Conservation (phyloP, 75 land plant species). For the Pinus albicaulis region DNA sequence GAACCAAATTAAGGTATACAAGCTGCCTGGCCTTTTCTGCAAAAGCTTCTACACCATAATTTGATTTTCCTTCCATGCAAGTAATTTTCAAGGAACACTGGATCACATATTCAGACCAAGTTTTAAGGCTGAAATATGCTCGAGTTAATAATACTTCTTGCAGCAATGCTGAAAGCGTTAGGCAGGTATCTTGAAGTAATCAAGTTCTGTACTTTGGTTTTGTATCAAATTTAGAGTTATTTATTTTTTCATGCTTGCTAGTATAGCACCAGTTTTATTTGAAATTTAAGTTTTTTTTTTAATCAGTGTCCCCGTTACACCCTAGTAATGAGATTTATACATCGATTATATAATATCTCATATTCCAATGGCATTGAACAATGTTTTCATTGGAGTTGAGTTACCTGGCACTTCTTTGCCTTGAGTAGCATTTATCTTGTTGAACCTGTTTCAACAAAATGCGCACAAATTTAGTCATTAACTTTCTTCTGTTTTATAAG, state of each 20-base stretch:
- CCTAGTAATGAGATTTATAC: too few relatives aligned
- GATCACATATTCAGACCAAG: background rate
- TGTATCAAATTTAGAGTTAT: background rate
- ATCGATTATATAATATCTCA: too few relatives aligned
- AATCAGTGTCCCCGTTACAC: too few relatives aligned
- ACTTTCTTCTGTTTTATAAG: too few relatives aligned
- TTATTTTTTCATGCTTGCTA: background rate
- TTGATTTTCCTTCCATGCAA: background rate
- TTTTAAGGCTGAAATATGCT: background rate
- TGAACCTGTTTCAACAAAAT: too few relatives aligned
- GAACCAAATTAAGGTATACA: background rate
- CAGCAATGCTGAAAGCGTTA: background rate
- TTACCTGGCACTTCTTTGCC: too few relatives aligned
- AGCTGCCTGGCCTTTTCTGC: background rate
- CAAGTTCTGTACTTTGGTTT: background rate
- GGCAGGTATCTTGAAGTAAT: background rate
- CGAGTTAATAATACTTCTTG: background rate
- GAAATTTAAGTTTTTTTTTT: background rate
- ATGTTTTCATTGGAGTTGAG: too few relatives aligned
- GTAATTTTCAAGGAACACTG: background rate
- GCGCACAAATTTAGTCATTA: too few relatives aligned
- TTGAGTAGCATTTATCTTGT: too few relatives aligned
- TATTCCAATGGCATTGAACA: too few relatives aligned
- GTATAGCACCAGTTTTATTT: background rate
- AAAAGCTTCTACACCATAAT: background rate